A percentile compares a stretch with the other conserved stretches of the same genome.
phyloP scores from a whole-genome alignment of 805 yeast species.

The Candida maltosa region DNA sequence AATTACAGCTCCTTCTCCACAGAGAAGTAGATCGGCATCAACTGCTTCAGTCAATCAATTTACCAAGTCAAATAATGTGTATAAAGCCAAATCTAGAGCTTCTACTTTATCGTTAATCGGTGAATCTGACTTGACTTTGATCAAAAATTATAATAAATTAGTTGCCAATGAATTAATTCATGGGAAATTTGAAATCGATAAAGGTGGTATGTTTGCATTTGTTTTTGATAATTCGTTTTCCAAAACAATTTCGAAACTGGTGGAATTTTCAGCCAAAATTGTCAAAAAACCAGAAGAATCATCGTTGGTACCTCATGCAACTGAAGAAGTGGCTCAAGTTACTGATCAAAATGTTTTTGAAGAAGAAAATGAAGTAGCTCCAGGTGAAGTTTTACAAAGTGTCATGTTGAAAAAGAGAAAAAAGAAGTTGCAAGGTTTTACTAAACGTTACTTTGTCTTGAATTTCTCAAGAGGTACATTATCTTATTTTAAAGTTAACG shows the following conservation, averaged over 20 bases:
- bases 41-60: slow-evolving; percentile 11
- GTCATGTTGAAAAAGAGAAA: slow-evolving; percentile 73
- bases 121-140: slow-evolving; percentile 44
- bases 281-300: neutral
- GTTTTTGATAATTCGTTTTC: slow-evolving; percentile 91
- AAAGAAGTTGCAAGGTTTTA: slow-evolving; percentile 81
- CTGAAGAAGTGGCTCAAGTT: slow-evolving; percentile 1
- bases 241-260: slow-evolving; percentile 77
- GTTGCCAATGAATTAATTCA: slow-evolving; percentile 57
- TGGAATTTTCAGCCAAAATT: slow-evolving; percentile 53
- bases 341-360: slow-evolving; percentile 8
- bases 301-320: slow-evolving; percentile 3
- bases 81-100: slow-evolving; percentile 32
- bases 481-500: slow-evolving; percentile 74
- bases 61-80: slow-evolving; percentile 6
- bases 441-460: slow-evolving; percentile 78
- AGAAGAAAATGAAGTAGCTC: slow-evolving; percentile 1
- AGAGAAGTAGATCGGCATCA: slow-evolving; percentile 11
- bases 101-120: slow-evolving; percentile 36
- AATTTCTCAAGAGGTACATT: slow-evolving; percentile 80
- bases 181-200: slow-evolving; percentile 56
- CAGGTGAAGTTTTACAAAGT: slow-evolving; percentile 74
- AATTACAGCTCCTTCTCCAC: neutral
- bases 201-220: slow-evolving; percentile 78
- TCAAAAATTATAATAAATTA: slow-evolving; percentile 54